Evolutionary conservation across 805 yeast species (phyloP).

Genomic region (Ogataea sp.): DNA sequence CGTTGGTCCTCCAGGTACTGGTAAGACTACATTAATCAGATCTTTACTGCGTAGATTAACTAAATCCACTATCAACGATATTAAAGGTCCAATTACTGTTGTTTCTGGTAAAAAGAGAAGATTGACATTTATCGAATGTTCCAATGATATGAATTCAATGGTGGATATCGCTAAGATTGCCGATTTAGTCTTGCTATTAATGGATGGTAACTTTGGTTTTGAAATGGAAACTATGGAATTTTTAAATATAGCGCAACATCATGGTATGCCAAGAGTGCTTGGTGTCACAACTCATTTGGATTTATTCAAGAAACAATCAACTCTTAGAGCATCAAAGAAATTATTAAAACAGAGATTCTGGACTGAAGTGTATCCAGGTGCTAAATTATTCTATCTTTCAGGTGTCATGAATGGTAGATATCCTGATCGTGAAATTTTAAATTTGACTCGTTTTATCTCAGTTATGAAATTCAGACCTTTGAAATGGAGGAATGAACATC

Average conservation of each 20-base stretch:
- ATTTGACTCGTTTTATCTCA: slow-evolving; percentile 83
- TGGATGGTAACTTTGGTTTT: slow-evolving; percentile 96
- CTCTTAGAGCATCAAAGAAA: slow-evolving; percentile 86
- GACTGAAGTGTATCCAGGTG: slow-evolving; percentile 99
- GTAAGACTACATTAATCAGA: slow-evolving; percentile 87
- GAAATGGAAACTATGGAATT: slow-evolving; percentile 99
- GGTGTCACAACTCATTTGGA: slow-evolving; percentile 96
- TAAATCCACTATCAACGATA: slow-evolving; percentile 75
- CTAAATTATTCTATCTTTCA: slow-evolving; percentile 85
- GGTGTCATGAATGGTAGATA: slow-evolving; percentile 97
- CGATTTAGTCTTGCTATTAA: slow-evolving; percentile 78
- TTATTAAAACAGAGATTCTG: slow-evolving; percentile 89
- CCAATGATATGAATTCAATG: slow-evolving; percentile 91
- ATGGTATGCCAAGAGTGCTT: slow-evolving; percentile 96
- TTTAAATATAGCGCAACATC: slow-evolving; percentile 90
- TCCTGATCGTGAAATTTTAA: slow-evolving; percentile 93
- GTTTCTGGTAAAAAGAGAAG: slow-evolving; percentile 93
- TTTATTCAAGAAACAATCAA: slow-evolving; percentile 80
- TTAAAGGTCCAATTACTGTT: slow-evolving; percentile 94
- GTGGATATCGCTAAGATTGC: slow-evolving; percentile 93
- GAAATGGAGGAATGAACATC: slow-evolving; percentile 98
- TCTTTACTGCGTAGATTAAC: slow-evolving; percentile 83
- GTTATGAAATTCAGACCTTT: slow-evolving; percentile 99
- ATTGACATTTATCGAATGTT: slow-evolving; percentile 86
- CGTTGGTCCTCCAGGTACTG: slow-evolving; percentile 99